Conservation (phyloP, 2,329 filamentous ascomycete species). For the Aspergillus ruber region DNA sequence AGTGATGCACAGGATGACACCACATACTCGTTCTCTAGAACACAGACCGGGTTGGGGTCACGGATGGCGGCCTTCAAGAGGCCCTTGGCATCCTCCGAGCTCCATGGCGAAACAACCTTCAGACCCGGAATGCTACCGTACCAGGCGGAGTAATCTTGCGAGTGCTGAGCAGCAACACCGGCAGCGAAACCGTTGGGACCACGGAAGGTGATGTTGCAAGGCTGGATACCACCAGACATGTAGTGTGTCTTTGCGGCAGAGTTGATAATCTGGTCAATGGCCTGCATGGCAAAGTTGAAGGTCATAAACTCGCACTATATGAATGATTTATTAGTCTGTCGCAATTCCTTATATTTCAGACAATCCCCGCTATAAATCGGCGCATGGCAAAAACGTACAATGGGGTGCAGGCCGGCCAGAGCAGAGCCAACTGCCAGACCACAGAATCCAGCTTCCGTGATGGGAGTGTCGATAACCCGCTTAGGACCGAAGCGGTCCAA, state of each 20-base stretch:
- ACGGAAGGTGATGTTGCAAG: conserved; percentile 99
- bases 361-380: background rate
- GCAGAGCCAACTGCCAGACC: conserved; percentile 93
- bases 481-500: conserved; percentile 95
- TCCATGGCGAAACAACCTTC: conserved; percentile 96
- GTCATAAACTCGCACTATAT: conserved; percentile 97
- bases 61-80: conserved; percentile 95
- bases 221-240: conserved; percentile 99
- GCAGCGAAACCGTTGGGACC: conserved; percentile 96
- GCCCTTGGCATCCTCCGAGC: conserved; percentile 96
- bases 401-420: conserved; percentile 84
- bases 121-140: conserved; percentile 96
- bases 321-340: background rate
- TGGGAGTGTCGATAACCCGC: conserved; percentile 95
- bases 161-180: conserved; percentile 95
- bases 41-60: conserved; percentile 93
- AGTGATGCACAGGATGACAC: background rate
- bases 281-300: conserved; percentile 99
- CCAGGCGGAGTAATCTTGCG: conserved; percentile 97
- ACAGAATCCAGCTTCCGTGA: conserved; percentile 93
- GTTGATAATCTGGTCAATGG: conserved; percentile 99
- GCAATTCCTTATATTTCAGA: too few species aligned
- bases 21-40: conserved; percentile 74
- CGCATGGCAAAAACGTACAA: conserved; percentile 56
- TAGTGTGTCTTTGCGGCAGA: conserved; percentile 98